Base-by-base conservation (phyloP, 495 filamentous ascomycete species). In the Trypethelium eluteriae region DNA sequence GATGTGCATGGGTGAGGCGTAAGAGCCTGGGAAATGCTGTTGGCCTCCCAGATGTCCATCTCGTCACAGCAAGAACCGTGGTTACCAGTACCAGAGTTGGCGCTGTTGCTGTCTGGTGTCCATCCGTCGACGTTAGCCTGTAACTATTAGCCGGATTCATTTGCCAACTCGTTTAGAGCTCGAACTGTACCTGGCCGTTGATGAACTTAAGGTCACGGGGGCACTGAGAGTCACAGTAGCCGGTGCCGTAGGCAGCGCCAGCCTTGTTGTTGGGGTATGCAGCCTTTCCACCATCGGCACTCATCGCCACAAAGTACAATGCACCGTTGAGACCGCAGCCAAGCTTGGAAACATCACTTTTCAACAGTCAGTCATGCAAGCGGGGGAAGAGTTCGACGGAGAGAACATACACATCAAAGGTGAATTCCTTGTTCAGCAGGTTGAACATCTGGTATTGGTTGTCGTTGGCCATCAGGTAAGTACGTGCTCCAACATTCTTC, bases 211-310 rank as follows among this genome's bases (percentile, higher is more conserved):
- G 73, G 18, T 77, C 75, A 47, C 73, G 70, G 1, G 78, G 81
- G 74, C 88, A 89, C 70, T 89, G 86, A 6, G 85, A 82, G 71
- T 89, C 87, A 72, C 88, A 90, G 77, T 90, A 89, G 0, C 86
- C 87, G 38, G 85, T 85, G 14, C 86, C 87, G 74, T 88, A 89
- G 14, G 78, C 73, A 12, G 86, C 85, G 38, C 87, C 86, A 3
- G 83, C 85, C 36, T 82, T 78, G 75, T 88, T 89, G 39, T 34
- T 64, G 16, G 73, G 41, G 65, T 83, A 72, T 14, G 76, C 72
- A 70, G 76, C 80, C 67, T 81, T 74, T 36, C 85, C 84, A 62
- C 86, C 86, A 38, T 82, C 78, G 2, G 70, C 68, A 36, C 78
- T 70, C 86, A 90, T 89, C 73, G 87, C 84, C 36, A 82, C 81